phyloP scores from a whole-genome alignment of 305 asterid genomes.

The Withania somnifera region DNA sequence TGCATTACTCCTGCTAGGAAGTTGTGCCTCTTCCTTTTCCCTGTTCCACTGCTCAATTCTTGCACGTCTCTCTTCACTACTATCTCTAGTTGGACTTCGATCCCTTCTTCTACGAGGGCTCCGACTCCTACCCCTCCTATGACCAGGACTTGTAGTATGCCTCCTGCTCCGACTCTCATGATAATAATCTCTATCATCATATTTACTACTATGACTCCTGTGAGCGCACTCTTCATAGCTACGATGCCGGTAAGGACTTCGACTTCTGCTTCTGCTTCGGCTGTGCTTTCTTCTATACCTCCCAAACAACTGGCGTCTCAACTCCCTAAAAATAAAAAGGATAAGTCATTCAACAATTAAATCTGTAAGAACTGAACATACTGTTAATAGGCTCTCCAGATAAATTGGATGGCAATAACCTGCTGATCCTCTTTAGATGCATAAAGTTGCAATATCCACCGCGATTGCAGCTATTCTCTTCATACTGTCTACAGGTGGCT shows the following conservation, averaged over 20 bases:
- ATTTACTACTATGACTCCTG: constrained; percentile 63
- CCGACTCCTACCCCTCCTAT: constrained; percentile 51
- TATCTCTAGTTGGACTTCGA: constrained; percentile 74
- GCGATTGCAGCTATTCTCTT: constrained; percentile 29
- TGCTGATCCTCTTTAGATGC: constrained; percentile 27
- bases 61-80: constrained; percentile 96
- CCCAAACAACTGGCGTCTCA: constrained; percentile 29
- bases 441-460: constrained; percentile 40
- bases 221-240: constrained; percentile 75
- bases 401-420: background rate
- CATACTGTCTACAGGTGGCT: constrained; percentile 32
- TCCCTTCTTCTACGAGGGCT: constrained; percentile 58
- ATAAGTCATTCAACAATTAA: background rate
- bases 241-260: constrained; percentile 66
- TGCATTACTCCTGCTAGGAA: constrained; percentile 22
- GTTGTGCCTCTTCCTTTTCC: constrained; percentile 69
- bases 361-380: background rate
- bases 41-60: constrained; percentile 90
- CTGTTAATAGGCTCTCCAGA: background rate
- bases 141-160: constrained; percentile 56
- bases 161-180: constrained; percentile 69
- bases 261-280: constrained; percentile 71
- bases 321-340: constrained; percentile 12
- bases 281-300: constrained; percentile 31
- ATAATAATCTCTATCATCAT: constrained; percentile 49